phyloP scores from a whole-genome alignment of 2,329 filamentous ascomycete species.

The Zymoseptoria passerinii region DNA sequence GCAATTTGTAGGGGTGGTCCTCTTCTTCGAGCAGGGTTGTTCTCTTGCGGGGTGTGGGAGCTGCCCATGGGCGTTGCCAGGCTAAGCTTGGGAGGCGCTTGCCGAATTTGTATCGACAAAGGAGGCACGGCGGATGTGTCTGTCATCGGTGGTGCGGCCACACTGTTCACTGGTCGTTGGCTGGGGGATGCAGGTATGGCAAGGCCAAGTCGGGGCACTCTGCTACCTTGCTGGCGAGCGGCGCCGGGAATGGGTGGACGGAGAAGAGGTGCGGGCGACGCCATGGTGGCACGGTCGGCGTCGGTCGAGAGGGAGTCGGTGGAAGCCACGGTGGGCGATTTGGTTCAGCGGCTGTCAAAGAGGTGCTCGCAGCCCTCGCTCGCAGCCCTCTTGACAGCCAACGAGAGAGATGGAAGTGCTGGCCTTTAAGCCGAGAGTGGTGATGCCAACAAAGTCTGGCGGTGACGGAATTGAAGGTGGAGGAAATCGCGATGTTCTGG shows the following conservation, averaged over 20 bases:
- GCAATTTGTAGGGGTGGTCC: constrained; percentile 47
- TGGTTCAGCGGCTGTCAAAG: constrained; percentile 20
- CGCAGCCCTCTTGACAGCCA: constrained; percentile 25
- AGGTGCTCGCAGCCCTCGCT: constrained; percentile 21
- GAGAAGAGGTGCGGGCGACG: constrained; percentile 69
- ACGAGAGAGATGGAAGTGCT: not conserved
- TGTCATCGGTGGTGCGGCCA: constrained; percentile 30
- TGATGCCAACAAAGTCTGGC: not conserved
- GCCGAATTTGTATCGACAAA: constrained; percentile 40
- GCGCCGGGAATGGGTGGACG: constrained; percentile 72
- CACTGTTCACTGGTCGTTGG: constrained; percentile 58
- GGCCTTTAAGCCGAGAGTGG: not conserved
- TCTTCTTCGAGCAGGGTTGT: constrained; percentile 39
- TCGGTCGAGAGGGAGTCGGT: constrained; percentile 13
- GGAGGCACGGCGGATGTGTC: constrained; percentile 28
- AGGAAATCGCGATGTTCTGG: not conserved
- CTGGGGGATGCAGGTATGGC: constrained; percentile 84
- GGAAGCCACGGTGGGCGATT: constrained; percentile 28
- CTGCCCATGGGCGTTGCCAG: constrained; percentile 84
- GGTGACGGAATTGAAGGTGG: not conserved
- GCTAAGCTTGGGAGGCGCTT: constrained; percentile 68
- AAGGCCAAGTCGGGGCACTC: constrained; percentile 68
- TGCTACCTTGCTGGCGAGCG: constrained; percentile 36
- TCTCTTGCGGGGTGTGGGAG: constrained; percentile 57
- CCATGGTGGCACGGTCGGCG: constrained; percentile 47